Base-by-base conservation (phyloP, 2,329 filamentous ascomycete species). In the Fusarium sp. region DNA sequence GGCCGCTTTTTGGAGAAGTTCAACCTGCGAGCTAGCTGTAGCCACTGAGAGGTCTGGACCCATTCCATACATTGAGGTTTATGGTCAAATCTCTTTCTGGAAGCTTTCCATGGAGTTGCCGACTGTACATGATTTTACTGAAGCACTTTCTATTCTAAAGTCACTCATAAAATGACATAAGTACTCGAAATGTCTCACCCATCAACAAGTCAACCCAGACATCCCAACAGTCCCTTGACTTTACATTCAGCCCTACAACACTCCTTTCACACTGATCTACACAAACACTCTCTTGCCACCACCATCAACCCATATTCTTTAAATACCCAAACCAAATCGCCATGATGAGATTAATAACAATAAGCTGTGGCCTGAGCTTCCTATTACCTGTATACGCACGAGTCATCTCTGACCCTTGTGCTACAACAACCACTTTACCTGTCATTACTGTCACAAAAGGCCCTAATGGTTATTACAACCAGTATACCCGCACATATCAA, bases 401-500 rank as follows among this genome's bases (percentile, higher is more conserved):
- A 55, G 48, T 39, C 7, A 25, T 49, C 19, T 45, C 58, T 37
- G 27, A 67, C 5, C 29, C 55, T 15, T 67, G 65, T 4, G 37
- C 45, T n/a, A 55, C 63, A 1, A 62, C 37, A 10, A 61, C 48
- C 1, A 23, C 25, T 15, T 11, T 63, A 1, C 55, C 63, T 10
- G 21, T 7, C 2, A 54, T 68, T 6, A 67, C 65, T 8, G 41
- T 67, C 16, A 48, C 44, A 3, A 27, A 33, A 9, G 31, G 63
- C 23, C 37, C 46, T 5, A 27, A 48, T 9, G 65, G 65, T 1
- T 67, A 62, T 6, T 25, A 44, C 7, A 61, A 42, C 7, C 14
- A 38, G 9, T 67, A 68, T 4, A 68, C 55, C 7, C 65, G 65
- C 11, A 48, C 25, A 31, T 67, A 62, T 49, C 41, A 67, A 27